Conservation (phyloP, 352 stramenopile species). For the Phytophthora litchii region DNA sequence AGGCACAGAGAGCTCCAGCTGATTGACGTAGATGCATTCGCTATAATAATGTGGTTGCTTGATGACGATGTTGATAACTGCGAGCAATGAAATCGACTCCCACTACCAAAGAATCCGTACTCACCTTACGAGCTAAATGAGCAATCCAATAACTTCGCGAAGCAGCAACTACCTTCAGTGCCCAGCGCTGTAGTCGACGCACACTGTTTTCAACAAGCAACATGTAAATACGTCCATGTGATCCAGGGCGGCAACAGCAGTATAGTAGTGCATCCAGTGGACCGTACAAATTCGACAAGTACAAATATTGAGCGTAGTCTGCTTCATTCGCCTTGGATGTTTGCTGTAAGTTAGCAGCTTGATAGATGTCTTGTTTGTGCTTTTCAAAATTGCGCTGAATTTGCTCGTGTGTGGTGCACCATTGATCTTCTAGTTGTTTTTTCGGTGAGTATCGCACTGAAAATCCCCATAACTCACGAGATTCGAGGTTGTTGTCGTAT, state of each 20-base stretch:
- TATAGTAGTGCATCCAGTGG: slow-evolving; percentile 21
- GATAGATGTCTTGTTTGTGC: not conserved
- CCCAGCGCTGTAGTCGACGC: slow-evolving; percentile 23
- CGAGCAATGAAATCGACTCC: slow-evolving; percentile 3
- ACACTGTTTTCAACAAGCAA: slow-evolving; percentile 13
- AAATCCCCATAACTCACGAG: slow-evolving; percentile 18
- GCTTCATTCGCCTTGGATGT: slow-evolving; percentile 1
- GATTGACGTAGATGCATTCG: slow-evolving; percentile 10
- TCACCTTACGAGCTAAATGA: slow-evolving; percentile 12
- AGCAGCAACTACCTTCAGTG: slow-evolving; percentile 6
- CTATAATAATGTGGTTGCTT: slow-evolving; percentile 16
- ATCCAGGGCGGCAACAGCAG: slow-evolving; percentile 21
- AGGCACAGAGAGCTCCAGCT: slow-evolving; percentile 7
- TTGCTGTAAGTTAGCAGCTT: not conserved
- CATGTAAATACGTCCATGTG: slow-evolving; percentile 19
- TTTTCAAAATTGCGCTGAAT: not conserved
- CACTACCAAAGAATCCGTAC: not conserved
- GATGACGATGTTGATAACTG: slow-evolving; percentile 18
- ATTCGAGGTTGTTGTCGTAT: slow-evolving; percentile 8
- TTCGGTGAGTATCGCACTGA: slow-evolving; percentile 14
- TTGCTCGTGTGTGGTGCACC: slow-evolving; percentile 2
- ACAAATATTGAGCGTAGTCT: slow-evolving; percentile 30
- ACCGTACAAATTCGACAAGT: slow-evolving; percentile 20
- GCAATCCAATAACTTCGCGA: slow-evolving; percentile 19
- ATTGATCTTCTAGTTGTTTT: slow-evolving; percentile 12